Evolutionary conservation across 495 filamentous ascomycete genomes (phyloP).

Genomic region (Hypoxylon perforatum): DNA sequence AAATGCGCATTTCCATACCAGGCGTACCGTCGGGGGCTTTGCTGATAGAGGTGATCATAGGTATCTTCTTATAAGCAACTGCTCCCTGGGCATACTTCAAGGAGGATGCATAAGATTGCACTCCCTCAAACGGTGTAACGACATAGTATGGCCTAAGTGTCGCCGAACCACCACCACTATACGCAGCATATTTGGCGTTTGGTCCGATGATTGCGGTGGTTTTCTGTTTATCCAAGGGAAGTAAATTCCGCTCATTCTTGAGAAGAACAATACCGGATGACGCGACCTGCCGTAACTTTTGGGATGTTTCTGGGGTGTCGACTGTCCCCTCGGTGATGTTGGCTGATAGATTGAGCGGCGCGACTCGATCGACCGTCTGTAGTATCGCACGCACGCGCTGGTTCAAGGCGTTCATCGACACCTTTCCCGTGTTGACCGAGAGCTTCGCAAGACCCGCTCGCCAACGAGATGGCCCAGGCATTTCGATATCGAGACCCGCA

Average conservation of each 20-base stretch:
- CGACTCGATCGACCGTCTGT: not conserved
- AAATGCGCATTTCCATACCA: not conserved
- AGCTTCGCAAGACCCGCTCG: not conserved
- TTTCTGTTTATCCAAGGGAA: not conserved
- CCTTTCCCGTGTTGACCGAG: slow-evolving; percentile 26
- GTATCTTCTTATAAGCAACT: not conserved
- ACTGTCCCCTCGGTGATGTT: not conserved
- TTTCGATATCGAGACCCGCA: not conserved
- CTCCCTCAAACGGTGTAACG: not conserved
- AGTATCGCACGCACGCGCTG: not conserved
- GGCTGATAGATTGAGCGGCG: not conserved
- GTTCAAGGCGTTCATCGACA: slow-evolving; percentile 49
- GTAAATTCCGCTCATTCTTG: not conserved
- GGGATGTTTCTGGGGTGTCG: not conserved
- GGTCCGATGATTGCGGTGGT: not conserved
- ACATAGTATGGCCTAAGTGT: not conserved
- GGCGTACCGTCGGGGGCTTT: not conserved
- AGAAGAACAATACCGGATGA: not conserved
- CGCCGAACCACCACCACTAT: not conserved
- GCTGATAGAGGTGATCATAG: not conserved
- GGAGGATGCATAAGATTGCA: not conserved
- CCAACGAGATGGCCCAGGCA: not conserved
- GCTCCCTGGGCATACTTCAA: not conserved
- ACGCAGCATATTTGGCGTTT: not conserved
- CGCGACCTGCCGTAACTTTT: not conserved